A percentile compares a stretch with the other conserved stretches of the same genome.
These are phyloP conservation scores for Leptographium wingfieldii DNA, from an alignment of 2,329 filamentous ascomycete genomes.

Conservation along the genomic window DNA sequence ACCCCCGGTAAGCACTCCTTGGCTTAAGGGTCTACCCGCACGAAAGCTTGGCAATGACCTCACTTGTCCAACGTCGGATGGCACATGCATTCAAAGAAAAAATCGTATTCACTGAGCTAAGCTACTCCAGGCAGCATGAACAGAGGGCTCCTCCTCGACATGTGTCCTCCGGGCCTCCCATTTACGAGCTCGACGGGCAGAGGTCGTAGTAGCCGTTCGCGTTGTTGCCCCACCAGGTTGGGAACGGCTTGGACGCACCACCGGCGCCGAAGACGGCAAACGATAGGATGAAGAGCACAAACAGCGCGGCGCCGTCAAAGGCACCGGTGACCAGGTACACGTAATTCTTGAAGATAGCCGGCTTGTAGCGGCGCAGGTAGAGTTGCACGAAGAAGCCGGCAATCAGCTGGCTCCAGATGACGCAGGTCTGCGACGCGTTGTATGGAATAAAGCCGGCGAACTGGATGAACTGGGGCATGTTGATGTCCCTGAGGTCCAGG, in stretches of 20 bases:
- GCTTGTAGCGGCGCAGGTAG: conserved; percentile 39
- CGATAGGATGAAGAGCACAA: conserved; percentile 37
- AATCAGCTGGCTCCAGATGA: conserved; percentile 32
- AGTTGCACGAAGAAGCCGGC: conserved; percentile 35
- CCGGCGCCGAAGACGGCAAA: conserved; percentile 44
- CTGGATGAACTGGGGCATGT: conserved; percentile 41
- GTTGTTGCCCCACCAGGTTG: conserved; percentile 43
- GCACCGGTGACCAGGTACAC: conserved; percentile 40
- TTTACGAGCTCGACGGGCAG: conserved; percentile 23
- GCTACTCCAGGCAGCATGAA: neutral
- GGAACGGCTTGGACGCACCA: conserved; percentile 27
- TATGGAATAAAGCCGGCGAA: conserved; percentile 42
- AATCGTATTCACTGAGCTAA: neutral
- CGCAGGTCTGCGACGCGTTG: conserved; percentile 41
- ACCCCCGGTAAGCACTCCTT: too few relatives aligned
- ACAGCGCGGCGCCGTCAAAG: conserved; percentile 36
- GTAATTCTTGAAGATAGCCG: conserved; percentile 39
- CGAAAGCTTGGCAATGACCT: neutral
- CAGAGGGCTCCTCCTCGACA: neutral
- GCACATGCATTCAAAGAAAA: neutral
- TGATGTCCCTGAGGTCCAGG: conserved; percentile 31
- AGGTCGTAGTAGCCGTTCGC: conserved; percentile 32
- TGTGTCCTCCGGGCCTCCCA: neutral
- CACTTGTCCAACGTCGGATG: neutral
- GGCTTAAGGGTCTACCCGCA: neutral